Conservation (phyloP, 176 grass and related monocot genomes). For the Aegilops longissima region DNA sequence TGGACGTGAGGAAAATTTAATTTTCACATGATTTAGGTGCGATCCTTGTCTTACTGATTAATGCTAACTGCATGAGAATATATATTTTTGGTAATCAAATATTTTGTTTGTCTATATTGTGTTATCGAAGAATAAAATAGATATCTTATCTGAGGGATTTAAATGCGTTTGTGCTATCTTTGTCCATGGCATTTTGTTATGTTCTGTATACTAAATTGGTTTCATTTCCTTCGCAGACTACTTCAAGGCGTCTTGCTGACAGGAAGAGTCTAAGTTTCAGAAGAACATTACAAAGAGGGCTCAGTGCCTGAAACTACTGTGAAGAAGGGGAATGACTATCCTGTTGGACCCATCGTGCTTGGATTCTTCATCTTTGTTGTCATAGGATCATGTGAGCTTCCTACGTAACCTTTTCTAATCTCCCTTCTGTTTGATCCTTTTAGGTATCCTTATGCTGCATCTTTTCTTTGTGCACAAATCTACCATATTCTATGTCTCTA, state of each 20-base stretch:
- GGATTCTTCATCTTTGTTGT: constrained; percentile 69
- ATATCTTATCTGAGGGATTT: not conserved
- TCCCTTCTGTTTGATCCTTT: not conserved
- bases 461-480: not conserved
- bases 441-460: not conserved
- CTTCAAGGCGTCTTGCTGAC: constrained; percentile 61
- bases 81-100: not conserved
- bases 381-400: constrained; percentile 56
- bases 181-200: not conserved
- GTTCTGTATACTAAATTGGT: constrained; percentile 14
- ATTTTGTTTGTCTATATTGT: not conserved
- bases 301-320: constrained; percentile 53
- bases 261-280: constrained; percentile 57
- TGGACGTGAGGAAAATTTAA: not conserved
- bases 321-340: constrained; percentile 64
- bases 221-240: constrained; percentile 45
- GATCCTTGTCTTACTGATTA: not conserved
- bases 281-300: constrained; percentile 57
- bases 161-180: not conserved
- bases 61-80: not conserved
- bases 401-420: not conserved
- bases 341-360: constrained; percentile 58
- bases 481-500: not conserved
- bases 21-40: not conserved
- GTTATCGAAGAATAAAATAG: not conserved